Percentiles rank a stretch among this genome's conserved stretches.
Conservation (phyloP, 768 basidiomycete species). For the Tulasnella sp. region DNA sequence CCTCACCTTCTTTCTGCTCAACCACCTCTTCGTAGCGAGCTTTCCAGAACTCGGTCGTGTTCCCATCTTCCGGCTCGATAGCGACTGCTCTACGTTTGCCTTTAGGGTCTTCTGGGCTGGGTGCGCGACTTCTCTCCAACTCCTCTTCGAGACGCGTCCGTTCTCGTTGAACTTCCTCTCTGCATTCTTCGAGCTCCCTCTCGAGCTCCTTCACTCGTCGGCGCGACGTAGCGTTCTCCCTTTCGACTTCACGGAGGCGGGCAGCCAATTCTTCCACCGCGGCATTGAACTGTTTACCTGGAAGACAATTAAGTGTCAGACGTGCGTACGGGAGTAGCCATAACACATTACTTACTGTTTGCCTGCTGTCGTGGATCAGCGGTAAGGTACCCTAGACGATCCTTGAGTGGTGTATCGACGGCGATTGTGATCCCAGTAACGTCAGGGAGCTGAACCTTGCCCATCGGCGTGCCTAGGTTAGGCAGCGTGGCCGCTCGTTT, state of each 20-base stretch:
- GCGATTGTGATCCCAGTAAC: slow-evolving; percentile 76
- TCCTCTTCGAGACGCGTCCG: slow-evolving; percentile 50
- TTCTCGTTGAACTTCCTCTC: slow-evolving; percentile 62
- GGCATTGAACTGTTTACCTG: slow-evolving; percentile 25
- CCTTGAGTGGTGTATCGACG: slow-evolving; percentile 59
- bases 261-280: slow-evolving; percentile 33
- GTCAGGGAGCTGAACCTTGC: slow-evolving; percentile 56
- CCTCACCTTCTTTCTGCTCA: slow-evolving; percentile 76
- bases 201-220: slow-evolving; percentile 80
- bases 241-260: slow-evolving; percentile 61
- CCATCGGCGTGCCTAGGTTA: slow-evolving; percentile 6
- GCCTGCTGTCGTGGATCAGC: background rate
- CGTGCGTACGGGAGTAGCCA: background rate
- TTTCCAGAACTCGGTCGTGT: slow-evolving; percentile 19
- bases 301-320: background rate
- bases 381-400: background rate
- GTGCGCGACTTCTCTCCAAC: slow-evolving; percentile 24
- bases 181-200: slow-evolving; percentile 71
- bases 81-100: slow-evolving; percentile 6
- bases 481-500: background rate
- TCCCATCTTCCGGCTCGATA: slow-evolving; percentile 18
- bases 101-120: background rate
- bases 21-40: slow-evolving; percentile 61
- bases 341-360: background rate
- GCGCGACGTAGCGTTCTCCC: slow-evolving; percentile 71